Conservation (phyloP, 2,329 filamentous ascomycete species). For the Tolypocladium ovalisporum region DNA sequence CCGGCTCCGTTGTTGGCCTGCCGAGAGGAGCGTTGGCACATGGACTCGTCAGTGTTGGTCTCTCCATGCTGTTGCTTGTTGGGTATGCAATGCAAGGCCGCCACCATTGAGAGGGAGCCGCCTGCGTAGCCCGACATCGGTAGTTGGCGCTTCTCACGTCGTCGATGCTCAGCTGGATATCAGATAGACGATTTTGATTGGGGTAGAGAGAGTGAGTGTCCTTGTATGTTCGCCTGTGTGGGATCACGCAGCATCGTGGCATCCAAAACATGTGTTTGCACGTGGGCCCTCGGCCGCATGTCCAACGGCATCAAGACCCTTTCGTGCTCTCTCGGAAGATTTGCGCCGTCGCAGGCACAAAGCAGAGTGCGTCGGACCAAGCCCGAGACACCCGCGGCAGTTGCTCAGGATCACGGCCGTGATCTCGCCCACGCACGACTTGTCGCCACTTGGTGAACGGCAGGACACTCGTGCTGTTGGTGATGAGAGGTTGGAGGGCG, state of each 20-base stretch:
- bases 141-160: neutral
- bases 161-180: neutral
- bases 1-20: neutral
- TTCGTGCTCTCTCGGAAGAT: neutral
- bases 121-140: neutral
- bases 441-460: neutral
- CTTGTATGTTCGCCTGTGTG: no score
- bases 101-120: neutral
- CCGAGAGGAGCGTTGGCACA: neutral
- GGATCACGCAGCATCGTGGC: neutral
- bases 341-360: neutral
- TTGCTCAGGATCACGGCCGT: no score
- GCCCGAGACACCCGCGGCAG: neutral
- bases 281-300: neutral
- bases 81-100: neutral
- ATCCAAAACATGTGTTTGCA: neutral
- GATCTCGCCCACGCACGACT: neutral
- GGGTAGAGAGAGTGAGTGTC: no score
- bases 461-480: neutral
- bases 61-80: neutral
- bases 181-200: no score
- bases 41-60: neutral
- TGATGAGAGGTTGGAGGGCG: neutral
- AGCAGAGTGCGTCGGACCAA: neutral
- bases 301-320: neutral